Conservation (phyloP, 2,329 filamentous ascomycete species). For the Lojkania enalia region DNA sequence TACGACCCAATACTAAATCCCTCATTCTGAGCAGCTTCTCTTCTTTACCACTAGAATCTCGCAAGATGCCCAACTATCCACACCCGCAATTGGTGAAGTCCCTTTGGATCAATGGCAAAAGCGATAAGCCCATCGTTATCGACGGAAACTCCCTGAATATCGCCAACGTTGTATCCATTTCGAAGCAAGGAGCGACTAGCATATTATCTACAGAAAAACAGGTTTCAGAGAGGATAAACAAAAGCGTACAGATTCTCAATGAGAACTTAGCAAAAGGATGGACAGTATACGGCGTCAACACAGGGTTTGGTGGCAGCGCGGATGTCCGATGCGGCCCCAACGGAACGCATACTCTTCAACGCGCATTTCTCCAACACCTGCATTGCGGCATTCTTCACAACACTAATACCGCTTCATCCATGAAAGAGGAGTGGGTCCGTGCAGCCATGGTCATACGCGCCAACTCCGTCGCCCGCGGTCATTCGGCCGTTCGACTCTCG, state of each 20-base stretch:
- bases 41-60: too few species aligned
- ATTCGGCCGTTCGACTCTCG: conserved; percentile 56
- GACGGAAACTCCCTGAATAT: background rate
- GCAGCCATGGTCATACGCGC: conserved; percentile 59
- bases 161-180: background rate
- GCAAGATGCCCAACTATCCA: too few species aligned
- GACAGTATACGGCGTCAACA: conserved; percentile 22
- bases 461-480: conserved; percentile 61
- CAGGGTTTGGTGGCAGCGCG: conserved; percentile 7
- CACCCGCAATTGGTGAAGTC: too few species aligned
- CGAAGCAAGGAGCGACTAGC: background rate
- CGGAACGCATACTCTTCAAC: conserved; percentile 2
- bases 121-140: background rate
- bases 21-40: too few species aligned
- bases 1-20: too few species aligned
- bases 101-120: background rate
- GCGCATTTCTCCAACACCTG: conserved; percentile 3
- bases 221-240: conserved; percentile 7
- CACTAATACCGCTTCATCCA: background rate
- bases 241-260: conserved; percentile 17
- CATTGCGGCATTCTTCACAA: conserved; percentile 3
- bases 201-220: background rate
- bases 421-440: conserved; percentile 52
- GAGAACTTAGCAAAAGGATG: conserved; percentile 14
- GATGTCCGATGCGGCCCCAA: conserved; percentile 3